Evolutionary conservation across 208 protist species (phyloP), one percentile per base, ranked within the genome.

Genomic region (Trypanosoma scelopori): DNA sequence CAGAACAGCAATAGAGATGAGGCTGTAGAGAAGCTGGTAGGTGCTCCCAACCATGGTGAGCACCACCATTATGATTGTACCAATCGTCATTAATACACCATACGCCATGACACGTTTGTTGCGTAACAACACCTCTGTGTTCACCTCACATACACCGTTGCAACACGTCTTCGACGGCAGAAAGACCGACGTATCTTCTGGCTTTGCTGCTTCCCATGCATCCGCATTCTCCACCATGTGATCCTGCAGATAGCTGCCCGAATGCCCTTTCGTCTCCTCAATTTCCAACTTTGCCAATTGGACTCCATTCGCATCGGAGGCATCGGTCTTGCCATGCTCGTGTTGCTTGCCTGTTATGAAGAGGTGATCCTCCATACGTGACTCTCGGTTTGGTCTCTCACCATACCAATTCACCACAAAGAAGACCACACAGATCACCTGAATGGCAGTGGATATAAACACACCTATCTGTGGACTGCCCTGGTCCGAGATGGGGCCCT

Each of bases 371-470:
- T 76, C 71, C 4, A 50, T 60, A 37, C 68, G 63, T 20, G 69
- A 61, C 5, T 52, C 65, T 1, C 50, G 69, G 49, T 79, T 79
- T 22, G 39, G 56, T 48, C 66, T 74, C 60, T 87, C 78, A 39
- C 69, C 70, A 51, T 73, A 74, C 60, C 58, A 82, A 67, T 82
- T 87, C 22, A 78, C 69, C 45, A 83, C 72, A 42, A 79, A 78
- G 23, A 76, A 52, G 27, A 68, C n/a, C 7, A 61, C 55, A 13
- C 9, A 30, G 12, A 79, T 22, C 18, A 61, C 32, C 59, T 81
- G 68, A 27, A 80, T 46, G 20, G 53, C 70, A 4, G 67, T 63
- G 15, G 59, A 67, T 42, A 69, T 62, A 53, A 82, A 75, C n/a
- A 71, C 65, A 22, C 68, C 28, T 39, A 80, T 68, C 5, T 71